Percentiles rank a stretch among this genome's conserved stretches.
These are phyloP conservation scores for Styphnolobium japonicum DNA, from an alignment of 306 rosid genomes.

Conservation along the genomic window DNA sequence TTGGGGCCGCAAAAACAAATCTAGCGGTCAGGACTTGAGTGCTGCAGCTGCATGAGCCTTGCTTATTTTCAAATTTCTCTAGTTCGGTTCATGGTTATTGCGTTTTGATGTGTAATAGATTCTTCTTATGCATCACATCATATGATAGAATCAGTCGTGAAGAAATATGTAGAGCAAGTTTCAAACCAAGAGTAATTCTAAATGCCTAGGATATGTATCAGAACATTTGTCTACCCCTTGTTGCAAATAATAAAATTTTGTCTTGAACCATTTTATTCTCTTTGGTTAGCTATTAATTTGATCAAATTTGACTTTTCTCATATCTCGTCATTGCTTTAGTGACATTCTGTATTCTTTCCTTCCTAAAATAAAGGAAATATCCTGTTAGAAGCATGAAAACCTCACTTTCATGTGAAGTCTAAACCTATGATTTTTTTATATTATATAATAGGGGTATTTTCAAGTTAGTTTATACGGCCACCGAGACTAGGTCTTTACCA, in stretches of 20 bases:
- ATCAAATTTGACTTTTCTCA: no score
- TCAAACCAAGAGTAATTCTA: background rate
- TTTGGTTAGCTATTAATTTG: background rate
- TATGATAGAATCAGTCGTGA: background rate
- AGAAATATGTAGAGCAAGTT: background rate
- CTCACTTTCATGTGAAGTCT: background rate
- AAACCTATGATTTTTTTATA: no score
- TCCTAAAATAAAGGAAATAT: background rate
- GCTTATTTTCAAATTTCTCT: background rate
- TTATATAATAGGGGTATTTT: no score
- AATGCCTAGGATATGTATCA: background rate
- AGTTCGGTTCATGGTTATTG: background rate
- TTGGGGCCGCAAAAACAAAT: constrained; percentile 79
- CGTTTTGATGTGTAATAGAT: background rate
- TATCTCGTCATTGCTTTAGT: no score
- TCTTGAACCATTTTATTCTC: background rate
- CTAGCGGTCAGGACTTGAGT: constrained; percentile 25
- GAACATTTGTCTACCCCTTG: background rate
- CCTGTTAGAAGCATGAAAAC: background rate
- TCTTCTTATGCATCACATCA: background rate
- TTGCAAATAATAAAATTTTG: constrained; percentile 18
- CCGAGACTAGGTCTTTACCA: no score
- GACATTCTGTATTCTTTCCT: background rate
- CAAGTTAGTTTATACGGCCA: no score
- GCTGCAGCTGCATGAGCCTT: constrained; percentile 35